Percentiles rank a stretch among this genome's conserved stretches.
These are phyloP conservation scores for Solanum clarkiae DNA, from an alignment of 257 asterid genomes.

Conservation along the genomic window DNA sequence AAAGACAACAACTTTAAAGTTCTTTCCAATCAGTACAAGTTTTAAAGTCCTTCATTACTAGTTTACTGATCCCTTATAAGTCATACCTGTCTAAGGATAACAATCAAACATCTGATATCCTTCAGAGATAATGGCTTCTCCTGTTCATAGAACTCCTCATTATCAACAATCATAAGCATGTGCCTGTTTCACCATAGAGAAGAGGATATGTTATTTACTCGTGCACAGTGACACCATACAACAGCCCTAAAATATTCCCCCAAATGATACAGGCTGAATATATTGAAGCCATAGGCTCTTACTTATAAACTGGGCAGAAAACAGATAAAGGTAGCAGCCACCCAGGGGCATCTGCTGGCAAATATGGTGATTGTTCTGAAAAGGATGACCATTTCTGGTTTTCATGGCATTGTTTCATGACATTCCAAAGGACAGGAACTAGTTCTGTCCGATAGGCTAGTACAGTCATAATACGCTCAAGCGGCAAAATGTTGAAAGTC, in stretches of 20 bases:
- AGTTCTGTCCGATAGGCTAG: conserved; percentile 91
- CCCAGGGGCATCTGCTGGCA: conserved; percentile 68
- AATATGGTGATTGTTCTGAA: conserved; percentile 54
- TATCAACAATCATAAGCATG: conserved; percentile 89
- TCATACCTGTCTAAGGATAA: conserved; percentile 81
- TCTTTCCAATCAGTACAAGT: not conserved
- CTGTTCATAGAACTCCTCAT: conserved; percentile 92
- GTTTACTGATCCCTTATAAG: not conserved
- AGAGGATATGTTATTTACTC: conserved; percentile 3
- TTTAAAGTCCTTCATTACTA: not conserved
- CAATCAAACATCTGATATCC: conserved; percentile 75
- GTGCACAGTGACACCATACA: not conserved
- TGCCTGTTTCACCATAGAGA: conserved; percentile 45
- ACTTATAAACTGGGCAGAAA: conserved; percentile 96
- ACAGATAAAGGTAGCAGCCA: conserved; percentile 83
- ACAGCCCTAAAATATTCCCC: not conserved
- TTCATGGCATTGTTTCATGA: conserved; percentile 76
- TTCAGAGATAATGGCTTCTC: conserved; percentile 75
- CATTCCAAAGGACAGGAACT: conserved; percentile 75
- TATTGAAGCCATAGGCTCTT: conserved; percentile 19
- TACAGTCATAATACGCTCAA: conserved; percentile 78
- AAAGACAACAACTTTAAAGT: not conserved
- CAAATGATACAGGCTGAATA: not conserved
- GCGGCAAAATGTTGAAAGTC: conserved; percentile 69
- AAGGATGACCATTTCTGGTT: conserved; percentile 67